These are phyloP conservation scores for Sextonia rubra DNA, from an alignment of 164 flowering plant species.

Conservation along the genomic window DNA sequence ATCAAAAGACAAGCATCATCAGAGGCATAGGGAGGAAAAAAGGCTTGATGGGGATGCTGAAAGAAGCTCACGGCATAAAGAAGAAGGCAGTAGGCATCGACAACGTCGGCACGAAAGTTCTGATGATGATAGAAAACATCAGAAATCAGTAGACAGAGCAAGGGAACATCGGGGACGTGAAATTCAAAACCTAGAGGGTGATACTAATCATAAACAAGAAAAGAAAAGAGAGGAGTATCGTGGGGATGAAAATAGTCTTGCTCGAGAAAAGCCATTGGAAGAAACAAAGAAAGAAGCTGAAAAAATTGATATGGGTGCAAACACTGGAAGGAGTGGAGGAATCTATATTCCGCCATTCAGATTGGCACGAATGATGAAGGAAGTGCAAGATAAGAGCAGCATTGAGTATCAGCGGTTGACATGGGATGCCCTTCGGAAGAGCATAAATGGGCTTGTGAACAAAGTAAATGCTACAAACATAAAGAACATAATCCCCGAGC, in stretches of 20 bases:
- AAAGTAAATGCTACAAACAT: conserved; percentile 88
- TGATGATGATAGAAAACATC: background rate
- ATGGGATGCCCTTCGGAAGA: conserved; percentile 96
- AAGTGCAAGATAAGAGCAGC: conserved; percentile 77
- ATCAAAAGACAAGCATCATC: background rate
- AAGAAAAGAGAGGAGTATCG: background rate
- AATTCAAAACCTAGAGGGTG: background rate
- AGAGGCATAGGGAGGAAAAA: background rate
- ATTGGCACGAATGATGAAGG: conserved; percentile 87
- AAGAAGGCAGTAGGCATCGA: background rate
- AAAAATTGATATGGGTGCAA: conserved; percentile 18
- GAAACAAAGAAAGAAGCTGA: conserved; percentile 13
- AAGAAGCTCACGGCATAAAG: background rate
- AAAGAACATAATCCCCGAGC: conserved; percentile 83
- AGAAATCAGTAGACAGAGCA: background rate
- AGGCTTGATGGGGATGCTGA: background rate
- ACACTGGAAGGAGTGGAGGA: conserved; percentile 77
- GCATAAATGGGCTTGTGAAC: conserved; percentile 92
- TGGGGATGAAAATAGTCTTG: background rate
- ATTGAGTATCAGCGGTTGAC: conserved; percentile 80
- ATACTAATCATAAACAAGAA: background rate
- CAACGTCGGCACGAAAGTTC: background rate
- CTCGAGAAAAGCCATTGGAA: conserved; percentile 7
- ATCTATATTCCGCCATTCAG: conserved; percentile 89
- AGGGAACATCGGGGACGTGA: background rate